phyloP scores from a whole-genome alignment of 768 basidiomycete genomes.

The Obba rivulosa region DNA sequence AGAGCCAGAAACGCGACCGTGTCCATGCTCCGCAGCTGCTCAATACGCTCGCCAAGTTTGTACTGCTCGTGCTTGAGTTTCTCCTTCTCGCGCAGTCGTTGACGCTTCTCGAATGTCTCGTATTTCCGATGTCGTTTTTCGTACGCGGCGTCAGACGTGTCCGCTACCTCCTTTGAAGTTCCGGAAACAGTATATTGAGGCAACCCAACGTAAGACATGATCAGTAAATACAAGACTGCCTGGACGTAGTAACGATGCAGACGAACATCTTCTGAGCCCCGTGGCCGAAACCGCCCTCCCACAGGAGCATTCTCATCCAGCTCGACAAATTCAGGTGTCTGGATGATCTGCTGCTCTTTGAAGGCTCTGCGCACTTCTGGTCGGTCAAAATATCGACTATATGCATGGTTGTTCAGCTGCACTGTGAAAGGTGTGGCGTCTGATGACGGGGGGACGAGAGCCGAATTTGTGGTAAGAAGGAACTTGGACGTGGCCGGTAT shows the following conservation, averaged over 20 bases:
- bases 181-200: conserved; percentile 4
- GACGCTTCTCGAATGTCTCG: conserved; percentile 81
- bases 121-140: conserved; percentile 82
- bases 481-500: conserved; percentile 64
- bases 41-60: conserved; percentile 85
- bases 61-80: conserved; percentile 90
- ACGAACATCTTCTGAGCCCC: conserved; percentile 68
- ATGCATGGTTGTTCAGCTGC: conserved; percentile 52
- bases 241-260: neutral
- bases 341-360: conserved; percentile 63
- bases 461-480: conserved; percentile 68
- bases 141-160: conserved; percentile 79
- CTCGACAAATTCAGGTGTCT: conserved; percentile 66
- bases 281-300: conserved; percentile 66
- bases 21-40: conserved; percentile 76
- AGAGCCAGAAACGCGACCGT: conserved; percentile 59
- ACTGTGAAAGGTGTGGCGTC: conserved; percentile 27
- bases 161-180: conserved; percentile 41
- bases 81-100: conserved; percentile 84
- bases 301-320: conserved; percentile 47
- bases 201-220: conserved; percentile 3
- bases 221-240: conserved; percentile 7
- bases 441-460: conserved; percentile 41
- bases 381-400: conserved; percentile 72
- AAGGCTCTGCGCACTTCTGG: conserved; percentile 71